Base-by-base conservation (phyloP, 139 green algal genomes). In the Nannochloris sp. region DNA sequence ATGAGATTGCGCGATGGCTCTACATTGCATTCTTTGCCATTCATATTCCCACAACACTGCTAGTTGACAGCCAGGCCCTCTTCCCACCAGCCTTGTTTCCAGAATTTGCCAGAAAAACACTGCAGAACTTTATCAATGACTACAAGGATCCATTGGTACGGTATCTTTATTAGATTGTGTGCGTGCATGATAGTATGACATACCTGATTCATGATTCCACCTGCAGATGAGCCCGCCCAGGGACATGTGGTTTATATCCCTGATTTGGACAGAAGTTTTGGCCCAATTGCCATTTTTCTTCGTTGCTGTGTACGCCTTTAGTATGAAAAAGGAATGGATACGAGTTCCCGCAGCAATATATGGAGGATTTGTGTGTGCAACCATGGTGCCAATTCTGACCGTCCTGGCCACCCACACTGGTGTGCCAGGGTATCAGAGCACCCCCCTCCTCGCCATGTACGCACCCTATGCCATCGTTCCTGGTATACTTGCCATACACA, bases 231-330 rank as follows among this genome's bases (percentile, higher is more conserved):
- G 34, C 34, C 34, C 34, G 2, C 9, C 23, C 7, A 55, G 10
- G 12, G 73, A 78, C 3, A 24, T 69, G 8, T 90, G 86, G 86
- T 94, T 94, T 67, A 59, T 74, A 36, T 43, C 71, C 0, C 66
- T 93, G 48, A 78, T 87, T 4, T 75, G 57, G 48, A 76, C 76
- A 12, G 86, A 93, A 70, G 18, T 85, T 0, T 15, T 75, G 1
- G 14, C 92, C 11, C 86, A 93, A 70, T 72, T 91, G 36, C 84
- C 84, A 19, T 87, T 86, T 69, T 93, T 93, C 66, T 86, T 93
- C 29, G 48, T 85, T 7, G 81, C 61, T 3, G 50, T 61, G 8
- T 90, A 84, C 15, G 84, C 78, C 1, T 83, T 83, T 27, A 27
- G 67, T 4, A 53, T 51, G 68, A 50, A 70, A 8, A 64, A 70